phyloP scores from a whole-genome alignment of 2,329 filamentous ascomycete species.

The Ilyonectria destructans region DNA sequence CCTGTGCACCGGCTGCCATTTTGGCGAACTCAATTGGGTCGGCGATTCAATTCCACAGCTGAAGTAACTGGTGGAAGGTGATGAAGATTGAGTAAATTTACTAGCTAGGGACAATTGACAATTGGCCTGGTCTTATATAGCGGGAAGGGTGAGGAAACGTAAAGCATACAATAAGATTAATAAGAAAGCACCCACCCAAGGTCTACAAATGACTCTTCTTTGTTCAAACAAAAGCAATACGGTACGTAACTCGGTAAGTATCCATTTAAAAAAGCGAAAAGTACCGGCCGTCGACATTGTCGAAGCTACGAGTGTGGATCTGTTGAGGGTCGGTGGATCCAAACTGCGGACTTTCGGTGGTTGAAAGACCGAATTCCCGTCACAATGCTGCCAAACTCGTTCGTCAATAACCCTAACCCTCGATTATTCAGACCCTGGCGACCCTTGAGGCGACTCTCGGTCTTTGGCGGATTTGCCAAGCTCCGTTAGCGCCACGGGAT shows the following conservation, averaged over 20 bases:
- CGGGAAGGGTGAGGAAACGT: not conserved
- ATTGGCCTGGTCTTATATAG: slow-evolving; percentile 17
- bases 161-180: not conserved
- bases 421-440: not conserved
- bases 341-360: slow-evolving; percentile 43
- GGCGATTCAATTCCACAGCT: not conserved
- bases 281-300: not conserved
- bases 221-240: not conserved
- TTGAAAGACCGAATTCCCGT: slow-evolving; percentile 37
- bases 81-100: not conserved
- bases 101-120: not conserved
- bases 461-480: slow-evolving; percentile 23
- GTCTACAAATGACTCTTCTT: slow-evolving; percentile 2
- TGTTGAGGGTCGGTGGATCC: slow-evolving; percentile 24
- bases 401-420: slow-evolving; percentile 37
- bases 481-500: slow-evolving; percentile 1
- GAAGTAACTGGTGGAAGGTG: not conserved
- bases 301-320: slow-evolving; percentile 32
- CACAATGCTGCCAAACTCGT: not conserved
- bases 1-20: slow-evolving; percentile 35
- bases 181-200: slow-evolving; percentile 13
- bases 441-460: slow-evolving; percentile 19
- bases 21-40: not conserved
- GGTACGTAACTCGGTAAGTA: not conserved
- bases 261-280: not conserved